Conservation (phyloP, 2,329 filamentous ascomycete genomes). For the Incumbomyces lentus region DNA sequence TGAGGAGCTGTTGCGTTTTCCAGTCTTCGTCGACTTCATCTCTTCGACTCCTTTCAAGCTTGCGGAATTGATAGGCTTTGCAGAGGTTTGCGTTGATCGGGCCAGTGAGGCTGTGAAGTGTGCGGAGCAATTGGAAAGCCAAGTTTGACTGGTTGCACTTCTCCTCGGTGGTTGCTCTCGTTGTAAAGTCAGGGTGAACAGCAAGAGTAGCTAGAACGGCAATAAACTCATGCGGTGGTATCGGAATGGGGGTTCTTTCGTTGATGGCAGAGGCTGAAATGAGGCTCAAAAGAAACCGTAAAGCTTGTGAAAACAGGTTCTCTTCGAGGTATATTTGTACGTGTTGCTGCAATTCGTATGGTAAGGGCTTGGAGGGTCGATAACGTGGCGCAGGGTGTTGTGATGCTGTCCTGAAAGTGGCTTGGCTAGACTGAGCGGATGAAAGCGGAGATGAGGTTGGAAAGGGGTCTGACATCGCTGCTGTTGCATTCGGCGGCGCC, state of each 20-base stretch:
- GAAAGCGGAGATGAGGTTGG: constrained; percentile 6
- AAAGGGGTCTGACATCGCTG: no score
- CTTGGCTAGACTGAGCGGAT: constrained; percentile 3
- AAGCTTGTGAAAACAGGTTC: constrained; percentile 54
- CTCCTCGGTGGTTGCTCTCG: constrained; percentile 53
- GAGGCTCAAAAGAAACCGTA: constrained; percentile 55
- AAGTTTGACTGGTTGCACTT: constrained; percentile 53
- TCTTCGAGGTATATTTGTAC: constrained; percentile 67
- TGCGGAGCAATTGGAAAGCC: constrained; percentile 60
- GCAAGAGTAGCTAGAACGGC: constrained; percentile 69
- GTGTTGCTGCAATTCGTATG: constrained; percentile 55
- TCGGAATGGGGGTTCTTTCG: constrained; percentile 39
- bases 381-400: constrained; percentile 1
- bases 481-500: no score
- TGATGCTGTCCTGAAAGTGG: constrained; percentile 1
- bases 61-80: constrained; percentile 60
- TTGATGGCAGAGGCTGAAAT: constrained; percentile 38
- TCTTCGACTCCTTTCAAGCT: constrained; percentile 17
- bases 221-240: constrained; percentile 63
- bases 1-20: constrained; percentile 43
- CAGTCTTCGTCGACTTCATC: constrained; percentile 24
- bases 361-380: constrained; percentile 18
- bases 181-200: constrained; percentile 73
- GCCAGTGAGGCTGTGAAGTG: constrained; percentile 54
- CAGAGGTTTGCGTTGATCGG: constrained; percentile 59